Conservation (phyloP, 441 rosid genomes). For the Aleurites moluccanus region DNA sequence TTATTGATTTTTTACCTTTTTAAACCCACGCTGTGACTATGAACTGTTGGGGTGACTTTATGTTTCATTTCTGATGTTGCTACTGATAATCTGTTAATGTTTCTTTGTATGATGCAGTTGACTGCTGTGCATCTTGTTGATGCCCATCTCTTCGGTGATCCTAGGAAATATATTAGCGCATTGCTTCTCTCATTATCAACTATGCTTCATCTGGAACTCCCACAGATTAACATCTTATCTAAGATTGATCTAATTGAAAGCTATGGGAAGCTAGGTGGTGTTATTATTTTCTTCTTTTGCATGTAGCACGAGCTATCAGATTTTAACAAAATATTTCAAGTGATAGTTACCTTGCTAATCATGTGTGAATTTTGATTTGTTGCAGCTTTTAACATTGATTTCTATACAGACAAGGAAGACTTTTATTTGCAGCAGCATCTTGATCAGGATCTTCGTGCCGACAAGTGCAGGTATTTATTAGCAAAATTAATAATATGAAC, state of each 20-base stretch:
- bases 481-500: background rate
- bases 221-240: slow-evolving; percentile 58
- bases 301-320: background rate
- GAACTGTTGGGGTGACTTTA: slow-evolving; percentile 1
- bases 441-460: slow-evolving; percentile 74
- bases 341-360: slow-evolving; percentile 12
- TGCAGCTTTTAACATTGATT: slow-evolving; percentile 83
- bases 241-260: slow-evolving; percentile 86
- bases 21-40: background rate
- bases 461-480: slow-evolving; percentile 66
- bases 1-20: background rate
- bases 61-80: slow-evolving; percentile 18
- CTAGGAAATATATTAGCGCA: slow-evolving; percentile 78
- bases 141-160: slow-evolving; percentile 82
- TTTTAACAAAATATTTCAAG: background rate
- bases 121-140: slow-evolving; percentile 85
- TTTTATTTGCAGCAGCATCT: slow-evolving; percentile 65
- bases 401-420: slow-evolving; percentile 86
- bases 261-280: slow-evolving; percentile 80
- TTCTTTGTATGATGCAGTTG: slow-evolving; percentile 53
- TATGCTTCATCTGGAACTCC: slow-evolving; percentile 93
- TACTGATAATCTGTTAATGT: slow-evolving; percentile 11
- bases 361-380: slow-evolving; percentile 18
- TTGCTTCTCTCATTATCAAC: slow-evolving; percentile 80
- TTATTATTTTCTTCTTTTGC: background rate